Base-by-base conservation (phyloP, 306 rosid genomes). In the Malus sylvestris region DNA sequence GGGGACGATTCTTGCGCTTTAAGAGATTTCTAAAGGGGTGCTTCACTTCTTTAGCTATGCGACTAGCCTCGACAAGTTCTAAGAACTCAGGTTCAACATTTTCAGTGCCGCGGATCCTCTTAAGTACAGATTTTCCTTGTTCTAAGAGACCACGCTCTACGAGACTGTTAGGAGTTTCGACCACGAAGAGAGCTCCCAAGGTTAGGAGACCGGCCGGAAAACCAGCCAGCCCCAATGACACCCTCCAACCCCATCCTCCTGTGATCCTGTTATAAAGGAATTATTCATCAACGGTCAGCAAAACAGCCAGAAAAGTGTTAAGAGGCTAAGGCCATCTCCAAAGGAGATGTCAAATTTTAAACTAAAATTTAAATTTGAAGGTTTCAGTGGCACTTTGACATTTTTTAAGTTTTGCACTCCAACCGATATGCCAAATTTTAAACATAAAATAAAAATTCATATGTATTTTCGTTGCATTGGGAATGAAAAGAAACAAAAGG, bases 181-280 rank as follows among this genome's bases (percentile, higher is more conserved):
- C 96, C 55, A 91, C 97, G 23, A 94, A 14, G 27, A 85, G 78
- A 19, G 97, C 90, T 3, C 98, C 98, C 35, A 91, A 2, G 1
- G 97, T 89, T 0, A 94, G 84, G 8, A 94, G 87, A 19, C 87
- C 65, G 1, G 98, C 96, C 0, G 98, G 98, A 45, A 94, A 46
- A 7, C 92, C 96, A 4, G 93, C 96, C 80, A 94, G 52, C 19
- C 98, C 98, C 44, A 94, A 75, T 22, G 98, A 94, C 14, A 94
- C 4, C 73, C 98, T 90, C 98, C 98, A 94, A 4, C 98, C 98
- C 96, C 96, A 92, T 73, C 94, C 97, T 4, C 96, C 97, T 44
- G 70, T 0, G 57, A 92, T 90, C 78, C 98, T 94, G 81, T 72
- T 76, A 42, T 13, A 12, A 62, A 30, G 12, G 2, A 46, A 18